These are phyloP conservation scores for Flaveria sonorensis DNA, from an alignment of 129 eudicot species.

Conservation along the genomic window DNA sequence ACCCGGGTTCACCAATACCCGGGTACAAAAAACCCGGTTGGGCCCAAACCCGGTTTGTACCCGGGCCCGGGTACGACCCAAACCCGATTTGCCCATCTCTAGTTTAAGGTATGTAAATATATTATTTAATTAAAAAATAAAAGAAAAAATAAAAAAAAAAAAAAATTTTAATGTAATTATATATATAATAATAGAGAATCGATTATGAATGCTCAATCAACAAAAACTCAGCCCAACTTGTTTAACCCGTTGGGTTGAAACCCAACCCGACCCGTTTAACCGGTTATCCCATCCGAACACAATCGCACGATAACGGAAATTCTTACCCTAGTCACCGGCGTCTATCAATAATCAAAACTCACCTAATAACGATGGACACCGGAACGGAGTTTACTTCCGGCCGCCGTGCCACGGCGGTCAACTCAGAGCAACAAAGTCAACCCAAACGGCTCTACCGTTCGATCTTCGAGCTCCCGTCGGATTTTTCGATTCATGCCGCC, in stretches of 20 bases:
- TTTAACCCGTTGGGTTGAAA: background rate
- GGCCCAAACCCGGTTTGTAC: no score
- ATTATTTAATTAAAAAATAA: no score
- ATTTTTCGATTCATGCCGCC: constrained; percentile 77
- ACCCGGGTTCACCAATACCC: no score
- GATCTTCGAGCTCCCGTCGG: constrained; percentile 70
- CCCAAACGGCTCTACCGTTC: constrained; percentile 53
- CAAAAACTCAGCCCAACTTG: background rate
- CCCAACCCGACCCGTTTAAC: background rate
- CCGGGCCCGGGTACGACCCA: no score
- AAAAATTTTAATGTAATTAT: no score
- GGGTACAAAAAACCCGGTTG: no score
- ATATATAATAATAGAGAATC: no score
- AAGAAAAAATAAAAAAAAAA: no score
- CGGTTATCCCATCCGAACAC: constrained; percentile 1
- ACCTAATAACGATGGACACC: constrained; percentile 28
- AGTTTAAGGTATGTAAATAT: no score
- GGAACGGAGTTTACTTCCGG: constrained; percentile 28
- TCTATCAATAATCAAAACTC: background rate
- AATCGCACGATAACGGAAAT: constrained; percentile 9
- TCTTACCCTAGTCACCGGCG: constrained; percentile 11
- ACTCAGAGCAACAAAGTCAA: constrained; percentile 21
- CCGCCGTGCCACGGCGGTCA: constrained; percentile 27
- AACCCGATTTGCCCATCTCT: no score
- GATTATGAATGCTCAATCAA: no score